A percentile compares a stretch with the other conserved stretches of the same genome.
Conservation (phyloP, 768 basidiomycete species). For the Psilocybe tampanensis region DNA sequence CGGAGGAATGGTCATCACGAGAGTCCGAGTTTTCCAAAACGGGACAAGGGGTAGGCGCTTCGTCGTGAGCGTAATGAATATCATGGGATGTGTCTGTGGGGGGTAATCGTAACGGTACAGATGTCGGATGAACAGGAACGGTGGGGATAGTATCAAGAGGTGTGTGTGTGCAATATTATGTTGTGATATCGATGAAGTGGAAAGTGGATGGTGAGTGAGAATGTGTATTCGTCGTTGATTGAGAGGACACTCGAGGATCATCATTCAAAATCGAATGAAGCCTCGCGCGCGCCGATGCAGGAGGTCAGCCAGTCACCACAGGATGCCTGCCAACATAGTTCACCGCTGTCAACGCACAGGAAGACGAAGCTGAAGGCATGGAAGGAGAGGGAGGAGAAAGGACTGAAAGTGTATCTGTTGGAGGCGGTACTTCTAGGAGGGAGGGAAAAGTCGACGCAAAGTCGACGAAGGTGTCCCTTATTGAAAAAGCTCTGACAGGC, state of each 20-base stretch:
- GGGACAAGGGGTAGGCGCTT: constrained; percentile 8
- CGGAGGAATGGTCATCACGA: not conserved
- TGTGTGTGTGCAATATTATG: no score
- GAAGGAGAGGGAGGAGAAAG: not conserved
- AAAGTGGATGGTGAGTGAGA: not conserved
- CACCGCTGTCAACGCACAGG: no score
- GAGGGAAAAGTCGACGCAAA: not conserved
- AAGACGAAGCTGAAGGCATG: no score
- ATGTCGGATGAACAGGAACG: no score
- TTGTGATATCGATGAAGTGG: no score
- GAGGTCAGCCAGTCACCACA: not conserved
- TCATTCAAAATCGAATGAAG: not conserved
- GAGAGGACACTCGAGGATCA: not conserved
- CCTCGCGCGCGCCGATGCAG: not conserved
- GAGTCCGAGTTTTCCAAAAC: not conserved
- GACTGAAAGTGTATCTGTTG: not conserved
- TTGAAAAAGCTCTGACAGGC: not conserved
- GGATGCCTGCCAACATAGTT: no score
- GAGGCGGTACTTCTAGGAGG: not conserved
- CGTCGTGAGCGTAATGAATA: constrained; percentile 3
- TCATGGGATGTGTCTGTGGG: not conserved
- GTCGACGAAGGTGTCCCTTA: not conserved
- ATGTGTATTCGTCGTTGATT: not conserved
- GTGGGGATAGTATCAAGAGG: no score
- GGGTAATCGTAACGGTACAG: not conserved